Evolutionary conservation across 768 basidiomycete species (phyloP).

Genomic region (Auriscalpium orientale): DNA sequence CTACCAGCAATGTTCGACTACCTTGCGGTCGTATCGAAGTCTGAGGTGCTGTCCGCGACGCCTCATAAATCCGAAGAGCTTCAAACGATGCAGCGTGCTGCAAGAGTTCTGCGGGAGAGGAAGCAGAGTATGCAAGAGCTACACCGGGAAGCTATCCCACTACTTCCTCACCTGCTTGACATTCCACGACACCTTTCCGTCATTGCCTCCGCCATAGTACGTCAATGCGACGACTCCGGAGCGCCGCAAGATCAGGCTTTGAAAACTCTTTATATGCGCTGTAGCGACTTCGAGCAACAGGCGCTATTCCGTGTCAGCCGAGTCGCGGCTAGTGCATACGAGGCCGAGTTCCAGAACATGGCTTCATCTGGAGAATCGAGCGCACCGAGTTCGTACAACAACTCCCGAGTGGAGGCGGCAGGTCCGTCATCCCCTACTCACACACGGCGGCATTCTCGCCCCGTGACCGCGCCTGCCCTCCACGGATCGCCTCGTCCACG

Average conservation of each 20-base stretch:
- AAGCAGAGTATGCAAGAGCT: slow-evolving; percentile 47
- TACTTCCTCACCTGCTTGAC: slow-evolving; percentile 69
- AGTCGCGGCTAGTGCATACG: slow-evolving; percentile 22
- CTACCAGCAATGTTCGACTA: slow-evolving; percentile 73
- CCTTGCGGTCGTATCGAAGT: slow-evolving; percentile 62
- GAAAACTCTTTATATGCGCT: slow-evolving; percentile 50
- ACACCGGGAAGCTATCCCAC: slow-evolving; percentile 62
- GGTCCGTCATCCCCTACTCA: slow-evolving; percentile 3
- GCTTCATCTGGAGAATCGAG: slow-evolving; percentile 3
- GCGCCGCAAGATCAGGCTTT: slow-evolving; percentile 30
- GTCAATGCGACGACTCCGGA: slow-evolving; percentile 34
- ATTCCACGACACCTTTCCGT: slow-evolving; percentile 71
- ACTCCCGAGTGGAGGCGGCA: too few species aligned
- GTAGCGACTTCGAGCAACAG: slow-evolving; percentile 65
- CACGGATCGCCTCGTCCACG: background rate
- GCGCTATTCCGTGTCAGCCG: slow-evolving; percentile 61
- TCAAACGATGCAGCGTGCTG: slow-evolving; percentile 31
- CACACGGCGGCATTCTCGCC: slow-evolving; percentile 1
- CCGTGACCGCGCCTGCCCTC: slow-evolving; percentile 9
- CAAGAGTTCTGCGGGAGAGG: slow-evolving; percentile 52
- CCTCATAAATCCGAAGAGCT: slow-evolving; percentile 21
- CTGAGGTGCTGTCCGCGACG: slow-evolving; percentile 21
- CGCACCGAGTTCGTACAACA: slow-evolving; percentile 1
- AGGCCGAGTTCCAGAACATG: background rate
- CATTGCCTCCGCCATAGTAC: slow-evolving; percentile 68